phyloP scores from a whole-genome alignment of 305 asterid species.

The Fraxinus platypoda region DNA sequence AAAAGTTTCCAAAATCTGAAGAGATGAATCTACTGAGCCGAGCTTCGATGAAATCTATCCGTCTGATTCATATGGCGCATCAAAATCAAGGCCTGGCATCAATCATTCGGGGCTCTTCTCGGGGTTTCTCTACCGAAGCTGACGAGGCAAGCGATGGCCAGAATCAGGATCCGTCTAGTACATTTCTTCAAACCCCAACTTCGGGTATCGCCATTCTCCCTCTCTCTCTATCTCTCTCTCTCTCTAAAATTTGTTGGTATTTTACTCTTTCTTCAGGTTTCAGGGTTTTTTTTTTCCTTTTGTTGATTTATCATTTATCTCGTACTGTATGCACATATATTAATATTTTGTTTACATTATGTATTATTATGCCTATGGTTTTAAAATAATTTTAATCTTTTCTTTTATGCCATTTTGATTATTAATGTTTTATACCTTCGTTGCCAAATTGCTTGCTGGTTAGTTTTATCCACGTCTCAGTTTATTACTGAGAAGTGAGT shows the following conservation, averaged over 20 bases:
- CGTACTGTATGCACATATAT: neutral
- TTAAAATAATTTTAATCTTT: neutral
- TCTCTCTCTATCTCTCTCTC: neutral
- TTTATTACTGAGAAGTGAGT: neutral
- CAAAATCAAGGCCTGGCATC: constrained; percentile 31
- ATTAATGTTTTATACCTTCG: neutral
- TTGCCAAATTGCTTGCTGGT: neutral
- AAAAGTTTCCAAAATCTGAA: constrained; percentile 18
- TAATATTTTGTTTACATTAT: neutral
- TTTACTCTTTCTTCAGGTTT: neutral
- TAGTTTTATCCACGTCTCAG: neutral
- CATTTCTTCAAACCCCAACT: constrained; percentile 37
- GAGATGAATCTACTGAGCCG: constrained; percentile 50
- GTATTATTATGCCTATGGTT: neutral
- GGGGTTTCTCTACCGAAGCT: constrained; percentile 59
- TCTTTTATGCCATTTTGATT: neutral
- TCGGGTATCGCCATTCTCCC: constrained; percentile 30
- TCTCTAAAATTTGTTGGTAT: neutral
- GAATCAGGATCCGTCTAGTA: constrained; percentile 17
- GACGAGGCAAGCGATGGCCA: constrained; percentile 35
- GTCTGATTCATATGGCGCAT: neutral
- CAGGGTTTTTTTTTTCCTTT: constrained; percentile 21
- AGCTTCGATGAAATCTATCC: constrained; percentile 5
- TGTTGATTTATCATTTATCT: neutral
- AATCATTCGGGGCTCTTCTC: constrained; percentile 30